Percentiles rank a stretch among this genome's conserved stretches.
Evolutionary conservation across 208 protist genomes (phyloP).

Genomic region (Perkinsela sp.): DNA sequence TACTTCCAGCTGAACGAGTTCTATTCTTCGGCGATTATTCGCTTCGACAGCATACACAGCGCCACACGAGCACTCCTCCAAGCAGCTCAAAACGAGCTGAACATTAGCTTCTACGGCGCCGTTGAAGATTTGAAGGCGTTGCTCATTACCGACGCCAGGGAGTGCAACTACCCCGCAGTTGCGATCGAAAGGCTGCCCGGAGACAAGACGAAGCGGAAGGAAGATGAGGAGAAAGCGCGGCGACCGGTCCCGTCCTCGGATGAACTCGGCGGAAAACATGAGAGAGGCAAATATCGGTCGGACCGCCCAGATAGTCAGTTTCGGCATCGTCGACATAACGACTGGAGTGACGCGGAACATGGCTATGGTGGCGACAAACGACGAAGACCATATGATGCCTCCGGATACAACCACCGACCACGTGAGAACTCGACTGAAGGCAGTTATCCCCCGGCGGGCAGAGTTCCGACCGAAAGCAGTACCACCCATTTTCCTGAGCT

Average conservation of each 20-base stretch:
- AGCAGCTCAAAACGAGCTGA: not conserved
- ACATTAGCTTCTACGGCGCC: constrained; percentile 1
- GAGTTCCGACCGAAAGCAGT: too few species aligned
- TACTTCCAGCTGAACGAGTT: not conserved
- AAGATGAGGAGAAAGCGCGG: not conserved
- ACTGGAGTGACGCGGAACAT: not conserved
- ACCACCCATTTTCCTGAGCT: constrained; percentile 3
- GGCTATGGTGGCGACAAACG: not conserved
- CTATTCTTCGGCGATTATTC: constrained; percentile 1
- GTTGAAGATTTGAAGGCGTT: constrained; percentile 1
- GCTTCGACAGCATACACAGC: not conserved
- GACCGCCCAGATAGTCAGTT: not conserved
- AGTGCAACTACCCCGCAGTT: not conserved
- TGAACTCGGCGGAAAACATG: not conserved
- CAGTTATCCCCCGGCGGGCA: not conserved
- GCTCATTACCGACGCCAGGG: not conserved
- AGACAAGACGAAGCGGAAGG: too few species aligned
- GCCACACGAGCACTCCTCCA: not conserved
- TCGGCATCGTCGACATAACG: not conserved
- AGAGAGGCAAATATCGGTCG: not conserved
- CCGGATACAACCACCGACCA: not conserved
- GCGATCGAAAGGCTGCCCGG: not conserved
- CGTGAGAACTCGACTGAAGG: not conserved
- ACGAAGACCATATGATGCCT: not conserved
- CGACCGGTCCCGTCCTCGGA: not conserved